Base-by-base conservation (phyloP, 495 filamentous ascomycete species). In the Acidomyces sp. region DNA sequence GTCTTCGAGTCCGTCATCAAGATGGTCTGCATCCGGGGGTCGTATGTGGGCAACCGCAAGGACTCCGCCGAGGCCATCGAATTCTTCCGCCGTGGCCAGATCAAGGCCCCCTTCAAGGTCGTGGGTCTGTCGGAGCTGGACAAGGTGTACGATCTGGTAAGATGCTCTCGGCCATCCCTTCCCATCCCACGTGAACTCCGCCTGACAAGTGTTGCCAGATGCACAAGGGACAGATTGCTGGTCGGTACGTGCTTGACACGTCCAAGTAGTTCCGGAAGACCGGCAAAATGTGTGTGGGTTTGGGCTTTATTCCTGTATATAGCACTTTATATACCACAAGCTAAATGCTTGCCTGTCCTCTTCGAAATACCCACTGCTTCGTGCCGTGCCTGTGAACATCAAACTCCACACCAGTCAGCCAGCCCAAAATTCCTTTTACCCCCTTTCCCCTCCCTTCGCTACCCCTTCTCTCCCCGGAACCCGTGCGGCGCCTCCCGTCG, bases 21-120 rank as follows among this genome's bases (percentile, higher is more conserved):
- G 53, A 93, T 93, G 84, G 79, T 94, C 62, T 79, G 62, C 48
- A 94, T 96, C 70, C 85, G 83, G 67, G 87, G 87, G 30, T 82
- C 75, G 48, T 94, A 94, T 55, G 87, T 94, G 45, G 87, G 87
- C 29, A 93, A 88, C 60, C 73, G 83, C 31, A 74, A 81, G 57
- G 88, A 96, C 53, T 80, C 71, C 0, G 66, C 73, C 11, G 87
- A 95, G 59, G 86, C 86, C 6, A 61, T 94, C 31, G 87, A 93
- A 51, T 94, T 94, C 69, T 93, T 75, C 65, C 58, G 70, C 21
- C 68, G 82, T 12, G 87, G 87, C 2, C 56, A 90, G 46, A 83
- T 95, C 70, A 78, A 83, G 43, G 77, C 77, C 1, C 88, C 87
- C 0, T 88, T 75, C 70, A 90, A 93, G 77, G 72, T 69, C 23